phyloP scores from a whole-genome alignment of 2,329 filamentous ascomycete species.

The Escovopsis sp. region DNA sequence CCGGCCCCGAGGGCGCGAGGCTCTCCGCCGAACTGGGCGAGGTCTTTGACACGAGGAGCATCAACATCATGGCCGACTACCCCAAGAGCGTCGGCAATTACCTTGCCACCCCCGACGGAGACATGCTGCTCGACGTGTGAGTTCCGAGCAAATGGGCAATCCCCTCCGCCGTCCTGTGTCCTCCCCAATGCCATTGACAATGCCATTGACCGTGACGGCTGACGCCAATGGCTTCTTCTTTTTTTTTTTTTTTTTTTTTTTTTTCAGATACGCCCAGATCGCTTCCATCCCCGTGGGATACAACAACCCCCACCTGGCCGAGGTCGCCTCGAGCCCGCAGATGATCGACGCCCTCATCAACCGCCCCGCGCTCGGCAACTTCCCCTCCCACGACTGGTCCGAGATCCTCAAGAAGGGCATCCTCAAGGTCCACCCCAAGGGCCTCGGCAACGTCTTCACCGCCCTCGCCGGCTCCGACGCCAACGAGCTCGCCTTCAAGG shows the following conservation, averaged over 20 bases:
- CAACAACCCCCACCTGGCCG: conserved; percentile 67
- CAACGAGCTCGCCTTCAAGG: conserved; percentile 91
- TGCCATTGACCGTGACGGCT: background rate
- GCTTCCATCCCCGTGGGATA: conserved; percentile 86
- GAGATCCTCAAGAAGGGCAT: conserved; percentile 66
- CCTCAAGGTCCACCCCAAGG: conserved; percentile 68
- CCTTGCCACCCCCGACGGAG: conserved; percentile 57
- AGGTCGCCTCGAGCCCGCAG: conserved; percentile 57
- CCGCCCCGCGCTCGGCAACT: conserved; percentile 79
- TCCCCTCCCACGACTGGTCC: conserved; percentile 75
- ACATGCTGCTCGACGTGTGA: conserved; percentile 58
- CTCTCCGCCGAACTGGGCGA: conserved; percentile 55
- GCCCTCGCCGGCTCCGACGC: conserved; percentile 80
- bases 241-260: too few species aligned
- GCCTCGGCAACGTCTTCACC: conserved; percentile 79
- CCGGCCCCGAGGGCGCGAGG: conserved; percentile 60
- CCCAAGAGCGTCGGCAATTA: conserved; percentile 68
- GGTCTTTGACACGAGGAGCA: conserved; percentile 72
- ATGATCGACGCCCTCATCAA: conserved; percentile 77
- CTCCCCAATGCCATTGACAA: too few species aligned
- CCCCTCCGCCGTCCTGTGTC: background rate
- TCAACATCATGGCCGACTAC: conserved; percentile 75
- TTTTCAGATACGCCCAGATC: conserved; percentile 65
- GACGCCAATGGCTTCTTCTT: too few species aligned
- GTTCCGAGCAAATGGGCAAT: conserved; percentile 10